Evolutionary conservation across 441 rosid genomes (phyloP), one percentile per base, ranked within the genome.

Genomic region (Arabidopsis lyrata): DNA sequence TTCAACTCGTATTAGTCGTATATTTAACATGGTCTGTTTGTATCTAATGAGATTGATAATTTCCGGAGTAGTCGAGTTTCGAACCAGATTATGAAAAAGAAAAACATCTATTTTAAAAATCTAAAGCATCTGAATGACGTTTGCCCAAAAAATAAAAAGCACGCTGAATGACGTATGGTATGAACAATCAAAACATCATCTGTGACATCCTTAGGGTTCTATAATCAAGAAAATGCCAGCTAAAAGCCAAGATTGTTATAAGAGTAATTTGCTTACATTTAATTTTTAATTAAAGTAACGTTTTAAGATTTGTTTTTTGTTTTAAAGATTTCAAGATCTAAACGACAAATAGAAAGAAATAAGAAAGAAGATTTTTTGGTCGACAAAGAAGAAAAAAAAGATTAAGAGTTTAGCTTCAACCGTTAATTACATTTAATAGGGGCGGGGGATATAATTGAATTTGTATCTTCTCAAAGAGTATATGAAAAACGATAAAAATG

Each of bases 331-430:
- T 61, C n/a, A 49, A 64, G 18, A 71, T 48, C 49, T 56, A 22
- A 22, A 32, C 16, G 27, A 71, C 52, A 66, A 12, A 64, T 1
- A 20, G 7, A 48, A 56, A 38, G 38, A 58, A 56, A 18, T 12
- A 5, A 45, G 15, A 47, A 57, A 66, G 5, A 29, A 44, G 58
- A 44, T 44, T 58, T 34, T 16, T 54, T 16, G 15, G 70, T 61
- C 53, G 74, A 68, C 70, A 35, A 16, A 75, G 32, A 44, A 34
- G 18, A 45, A 29, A 27, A 58, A 1, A 73, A 59, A 36, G 61
- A 55, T 58, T 44, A 67, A 68, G 50, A 68, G 36, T 62, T 76
- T 69, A 66, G 75, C 70, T 55, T 62, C 60, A 6, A 45, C 60
- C 38, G 59, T 36, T n/a, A n/a, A n/a, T n/a, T 36, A 38, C 11